Base-by-base conservation (phyloP, 2,329 filamentous ascomycete genomes). In the Aurifilum marmelostoma region DNA sequence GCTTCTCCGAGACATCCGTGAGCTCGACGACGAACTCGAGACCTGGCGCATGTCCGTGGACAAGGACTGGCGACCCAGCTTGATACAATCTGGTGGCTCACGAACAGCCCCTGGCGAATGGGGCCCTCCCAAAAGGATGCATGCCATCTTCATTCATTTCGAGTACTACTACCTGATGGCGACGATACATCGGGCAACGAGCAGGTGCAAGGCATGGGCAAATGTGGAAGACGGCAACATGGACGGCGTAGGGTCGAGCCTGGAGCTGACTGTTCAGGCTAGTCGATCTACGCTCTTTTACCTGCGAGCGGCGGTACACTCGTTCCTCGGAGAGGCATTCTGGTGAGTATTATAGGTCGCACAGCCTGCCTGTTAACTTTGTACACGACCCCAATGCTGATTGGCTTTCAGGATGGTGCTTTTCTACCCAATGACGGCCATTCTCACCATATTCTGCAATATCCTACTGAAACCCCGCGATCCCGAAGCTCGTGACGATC, bases 1-100 rank as follows among this genome's bases (percentile, higher is more conserved):
- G 67, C 75, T 88, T 0, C 77, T 89, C 2, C 80, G 81, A 12
- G 81, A 84, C 3, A 88, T 89, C 16, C 82, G 86, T 7, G 83
- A 87, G 73, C 77, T 89, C 0, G 87, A 89, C 68, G 83, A 86
- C 29, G 84, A 87, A 39, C 76, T 89, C 0, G 87, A 89, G 61
- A 75, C 75, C 16, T 89, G 87, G 87, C 80, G 87, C 0, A 72
- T 82, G 1, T 84, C 85, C 0, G 73, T 88, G 0, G 83, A 84
- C 0, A 72, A 74, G 0, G 72, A 78, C 8, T 83, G 79, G 67
- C 79, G 85, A 2, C 87, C 86, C 0, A 80, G 79, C 0, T 75
- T 88, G 62, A 34, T 50, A 8, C 29, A 21, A 78, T 0, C 69
- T 3, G 59, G 43, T 1, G 29, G 8, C 9, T 39, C 27, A 47